Evolutionary conservation across 2,329 filamentous ascomycete genomes (phyloP).

Genomic region (Cladorrhinum sp.): DNA sequence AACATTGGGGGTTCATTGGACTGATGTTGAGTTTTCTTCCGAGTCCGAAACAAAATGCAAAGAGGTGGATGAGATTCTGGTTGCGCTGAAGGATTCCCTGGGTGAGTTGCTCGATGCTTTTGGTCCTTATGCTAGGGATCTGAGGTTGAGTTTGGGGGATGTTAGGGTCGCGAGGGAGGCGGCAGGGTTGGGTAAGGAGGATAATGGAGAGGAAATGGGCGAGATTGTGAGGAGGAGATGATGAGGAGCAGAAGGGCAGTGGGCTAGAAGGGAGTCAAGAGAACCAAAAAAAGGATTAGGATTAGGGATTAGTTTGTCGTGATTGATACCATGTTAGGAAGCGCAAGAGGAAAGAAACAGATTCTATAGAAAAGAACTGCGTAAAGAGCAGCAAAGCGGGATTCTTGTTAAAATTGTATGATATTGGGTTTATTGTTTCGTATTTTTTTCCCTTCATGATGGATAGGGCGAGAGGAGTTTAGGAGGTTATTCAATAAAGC

Average conservation of each 20-base stretch:
- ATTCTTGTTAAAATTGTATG: no score
- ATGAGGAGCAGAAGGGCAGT: background rate
- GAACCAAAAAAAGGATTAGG: no score
- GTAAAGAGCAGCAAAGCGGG: no score
- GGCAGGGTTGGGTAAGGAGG: constrained; percentile 28
- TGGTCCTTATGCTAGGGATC: constrained; percentile 67
- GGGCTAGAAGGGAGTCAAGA: no score
- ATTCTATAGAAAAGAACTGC: no score
- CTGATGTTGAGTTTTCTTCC: constrained; percentile 68
- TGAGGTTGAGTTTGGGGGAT: constrained; percentile 69
- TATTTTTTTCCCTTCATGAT: no score
- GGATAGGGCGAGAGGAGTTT: no score
- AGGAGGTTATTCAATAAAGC: no score
- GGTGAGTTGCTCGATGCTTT: constrained; percentile 67
- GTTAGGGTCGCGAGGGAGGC: constrained; percentile 71
- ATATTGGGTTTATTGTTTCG: no score
- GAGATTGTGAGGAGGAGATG: constrained; percentile 22
- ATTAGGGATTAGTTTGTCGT: no score
- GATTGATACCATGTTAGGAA: no score
- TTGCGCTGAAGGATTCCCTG: constrained; percentile 63
- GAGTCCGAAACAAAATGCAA: constrained; percentile 52
- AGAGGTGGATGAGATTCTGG: constrained; percentile 70
- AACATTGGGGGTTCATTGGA: constrained; percentile 68
- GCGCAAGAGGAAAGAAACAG: no score
- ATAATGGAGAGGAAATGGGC: constrained; percentile 34